Evolutionary conservation across 345 rosid genomes (phyloP).

Genomic region (Ceriops decandra): DNA sequence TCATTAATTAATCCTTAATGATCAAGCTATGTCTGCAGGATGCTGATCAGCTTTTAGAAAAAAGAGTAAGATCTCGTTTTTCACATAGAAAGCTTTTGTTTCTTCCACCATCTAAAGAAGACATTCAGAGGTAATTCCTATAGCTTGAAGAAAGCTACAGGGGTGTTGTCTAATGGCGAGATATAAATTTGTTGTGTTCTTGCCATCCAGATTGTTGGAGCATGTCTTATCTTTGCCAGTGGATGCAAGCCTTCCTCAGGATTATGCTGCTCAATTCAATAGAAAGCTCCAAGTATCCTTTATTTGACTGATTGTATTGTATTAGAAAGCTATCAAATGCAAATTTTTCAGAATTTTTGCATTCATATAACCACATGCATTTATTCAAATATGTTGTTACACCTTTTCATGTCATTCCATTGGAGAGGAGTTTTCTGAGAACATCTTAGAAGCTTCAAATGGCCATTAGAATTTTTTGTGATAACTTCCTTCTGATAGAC

Average conservation of each 20-base stretch:
- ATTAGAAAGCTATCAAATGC: neutral
- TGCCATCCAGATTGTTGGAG: constrained; percentile 64
- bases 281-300: constrained; percentile 68
- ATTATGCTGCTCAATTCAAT: constrained; percentile 62
- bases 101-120: constrained; percentile 75
- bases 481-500: no score
- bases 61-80: constrained; percentile 93
- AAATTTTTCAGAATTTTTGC: neutral
- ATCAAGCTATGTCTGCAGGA: constrained; percentile 45
- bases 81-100: constrained; percentile 79
- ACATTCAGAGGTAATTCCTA: constrained; percentile 50
- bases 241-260: constrained; percentile 59
- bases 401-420: neutral
- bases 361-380: neutral
- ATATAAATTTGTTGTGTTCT: constrained; percentile 13
- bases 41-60: constrained; percentile 94
- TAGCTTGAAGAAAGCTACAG: neutral
- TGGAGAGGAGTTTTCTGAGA: neutral
- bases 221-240: constrained; percentile 66
- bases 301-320: neutral
- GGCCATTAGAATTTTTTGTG: no score
- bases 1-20: neutral
- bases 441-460: neutral
- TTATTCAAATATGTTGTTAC: no score
- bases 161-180: constrained; percentile 12